Conservation (phyloP, 2,329 filamentous ascomycete genomes). For the Alternaria postmessia region DNA sequence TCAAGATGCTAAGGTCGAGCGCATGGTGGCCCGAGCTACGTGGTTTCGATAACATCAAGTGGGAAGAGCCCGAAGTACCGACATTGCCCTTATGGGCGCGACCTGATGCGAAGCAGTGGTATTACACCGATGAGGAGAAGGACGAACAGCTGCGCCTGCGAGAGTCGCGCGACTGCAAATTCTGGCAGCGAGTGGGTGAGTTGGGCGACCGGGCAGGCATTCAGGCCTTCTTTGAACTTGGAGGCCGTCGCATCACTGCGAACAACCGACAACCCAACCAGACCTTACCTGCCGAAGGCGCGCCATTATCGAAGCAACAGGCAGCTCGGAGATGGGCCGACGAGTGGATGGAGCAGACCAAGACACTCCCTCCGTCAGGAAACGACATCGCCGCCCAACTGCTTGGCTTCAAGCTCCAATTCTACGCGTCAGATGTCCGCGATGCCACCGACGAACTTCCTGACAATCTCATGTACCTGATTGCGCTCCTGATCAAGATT, state of each 20-base stretch:
- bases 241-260: conserved; percentile 69
- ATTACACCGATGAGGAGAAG: conserved; percentile 73
- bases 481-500: conserved; percentile 92
- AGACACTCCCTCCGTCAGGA: conserved; percentile 81
- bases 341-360: conserved; percentile 82
- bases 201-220: conserved; percentile 66
- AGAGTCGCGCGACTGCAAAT: conserved; percentile 72
- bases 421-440: conserved; percentile 84
- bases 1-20: conserved; percentile 88
- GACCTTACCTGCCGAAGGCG: conserved; percentile 27
- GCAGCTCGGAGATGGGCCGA: conserved; percentile 44
- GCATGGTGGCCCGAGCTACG: conserved; percentile 92
- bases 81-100: conserved; percentile 87
- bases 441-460: conserved; percentile 80
- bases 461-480: conserved; percentile 90
- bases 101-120: conserved; percentile 72
- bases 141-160: conserved; percentile 64
- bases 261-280: conserved; percentile 44
- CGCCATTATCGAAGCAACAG: conserved; percentile 53
- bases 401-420: conserved; percentile 94
- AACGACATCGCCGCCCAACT: conserved; percentile 94
- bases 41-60: conserved; percentile 60
- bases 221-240: conserved; percentile 88
- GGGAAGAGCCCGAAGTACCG: conserved; percentile 61
- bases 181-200: conserved; percentile 82